These are phyloP conservation scores for Sphaerulina vaccinii DNA, from an alignment of 2,329 filamentous ascomycete species.

Conservation along the genomic window DNA sequence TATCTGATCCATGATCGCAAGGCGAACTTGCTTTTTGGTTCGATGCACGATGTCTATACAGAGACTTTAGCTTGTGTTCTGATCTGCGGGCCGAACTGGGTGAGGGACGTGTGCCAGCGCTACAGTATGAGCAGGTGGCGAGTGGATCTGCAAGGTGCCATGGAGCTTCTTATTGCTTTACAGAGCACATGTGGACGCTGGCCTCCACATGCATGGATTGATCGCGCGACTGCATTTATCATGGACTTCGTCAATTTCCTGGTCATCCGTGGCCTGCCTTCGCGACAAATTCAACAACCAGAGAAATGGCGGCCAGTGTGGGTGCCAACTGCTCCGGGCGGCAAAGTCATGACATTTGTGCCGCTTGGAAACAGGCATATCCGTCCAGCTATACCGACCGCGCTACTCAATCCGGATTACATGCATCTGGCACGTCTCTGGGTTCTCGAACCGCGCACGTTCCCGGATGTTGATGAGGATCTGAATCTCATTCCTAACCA, in stretches of 20 bases:
- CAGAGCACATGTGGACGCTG: constrained; percentile 38
- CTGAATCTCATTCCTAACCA: constrained; percentile 8
- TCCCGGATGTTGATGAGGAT: constrained; percentile 2
- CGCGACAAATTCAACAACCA: constrained; percentile 30
- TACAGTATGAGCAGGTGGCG: constrained; percentile 36
- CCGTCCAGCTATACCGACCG: constrained; percentile 31
- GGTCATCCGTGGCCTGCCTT: constrained; percentile 36
- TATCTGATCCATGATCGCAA: constrained; percentile 33
- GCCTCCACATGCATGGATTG: constrained; percentile 33
- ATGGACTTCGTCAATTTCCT: constrained; percentile 39
- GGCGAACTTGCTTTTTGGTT: constrained; percentile 38
- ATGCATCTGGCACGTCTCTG: constrained; percentile 38
- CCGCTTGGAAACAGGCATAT: constrained; percentile 27
- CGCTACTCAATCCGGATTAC: constrained; percentile 35
- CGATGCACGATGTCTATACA: constrained; percentile 44
- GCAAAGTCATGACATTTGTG: constrained; percentile 35
- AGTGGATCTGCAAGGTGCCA: constrained; percentile 33
- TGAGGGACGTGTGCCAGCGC: constrained; percentile 37
- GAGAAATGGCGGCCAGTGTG: constrained; percentile 35
- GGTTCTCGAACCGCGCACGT: constrained; percentile 39
- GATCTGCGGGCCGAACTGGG: constrained; percentile 42
- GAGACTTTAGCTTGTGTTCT: constrained; percentile 44
- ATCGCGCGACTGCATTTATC: constrained; percentile 34
- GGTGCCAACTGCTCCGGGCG: constrained; percentile 25
- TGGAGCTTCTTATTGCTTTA: constrained; percentile 38